These are phyloP conservation scores for Tagetes erecta DNA, from an alignment of 129 eudicot genomes.

Conservation along the genomic window DNA sequence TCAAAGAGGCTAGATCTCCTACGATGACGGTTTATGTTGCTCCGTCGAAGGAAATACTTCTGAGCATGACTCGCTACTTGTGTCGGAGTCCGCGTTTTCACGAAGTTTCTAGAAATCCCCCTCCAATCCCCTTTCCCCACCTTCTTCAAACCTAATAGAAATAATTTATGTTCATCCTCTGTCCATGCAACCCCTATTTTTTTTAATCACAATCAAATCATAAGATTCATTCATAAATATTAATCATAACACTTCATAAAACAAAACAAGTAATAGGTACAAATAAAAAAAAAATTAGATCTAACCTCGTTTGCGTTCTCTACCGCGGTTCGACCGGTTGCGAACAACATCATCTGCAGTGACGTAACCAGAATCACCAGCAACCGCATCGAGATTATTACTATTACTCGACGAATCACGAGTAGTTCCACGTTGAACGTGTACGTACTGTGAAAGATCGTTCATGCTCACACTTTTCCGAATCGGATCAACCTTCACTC, in stretches of 20 bases:
- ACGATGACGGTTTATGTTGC: constrained; percentile 75
- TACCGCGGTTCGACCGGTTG: constrained; percentile 39
- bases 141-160: constrained; percentile 74
- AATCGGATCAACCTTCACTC: constrained; percentile 85
- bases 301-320: constrained; percentile 89
- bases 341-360: constrained; percentile 76
- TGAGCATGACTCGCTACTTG: constrained; percentile 99
- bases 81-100: constrained; percentile 84
- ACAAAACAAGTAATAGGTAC: not conserved
- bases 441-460: constrained; percentile 75
- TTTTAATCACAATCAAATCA: constrained; percentile 14
- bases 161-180: constrained; percentile 87
- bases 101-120: constrained; percentile 79
- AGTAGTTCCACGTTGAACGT: constrained; percentile 12
- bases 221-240: no score
- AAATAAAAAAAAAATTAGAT: constrained; percentile 21
- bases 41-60: constrained; percentile 84
- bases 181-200: constrained; percentile 84
- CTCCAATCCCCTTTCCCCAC: constrained; percentile 97
- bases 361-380: constrained; percentile 57
- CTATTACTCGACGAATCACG: constrained; percentile 30
- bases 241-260: no score
- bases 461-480: constrained; percentile 96
- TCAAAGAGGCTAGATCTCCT: constrained; percentile 92
- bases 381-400: constrained; percentile 17